Conservation (phyloP, 2,329 filamentous ascomycete species). For the Nannizziopsis barbatae region DNA sequence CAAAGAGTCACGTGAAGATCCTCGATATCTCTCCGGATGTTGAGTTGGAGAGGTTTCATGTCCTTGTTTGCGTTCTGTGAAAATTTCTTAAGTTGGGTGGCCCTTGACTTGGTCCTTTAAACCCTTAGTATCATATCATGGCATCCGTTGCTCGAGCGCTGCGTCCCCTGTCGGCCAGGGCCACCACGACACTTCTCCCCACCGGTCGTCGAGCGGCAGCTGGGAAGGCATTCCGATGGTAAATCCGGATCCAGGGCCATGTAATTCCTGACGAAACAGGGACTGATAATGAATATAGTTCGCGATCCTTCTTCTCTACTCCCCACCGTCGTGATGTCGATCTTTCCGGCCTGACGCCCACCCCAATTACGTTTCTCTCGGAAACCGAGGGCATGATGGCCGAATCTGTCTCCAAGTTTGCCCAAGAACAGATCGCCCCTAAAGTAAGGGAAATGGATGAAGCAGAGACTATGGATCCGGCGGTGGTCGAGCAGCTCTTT, state of each 20-base stretch:
- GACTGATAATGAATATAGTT: conserved; percentile 20
- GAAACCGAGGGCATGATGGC: conserved; percentile 84
- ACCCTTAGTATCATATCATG: conserved; percentile 33
- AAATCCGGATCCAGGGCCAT: conserved; percentile 9
- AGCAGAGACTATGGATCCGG: conserved; percentile 81
- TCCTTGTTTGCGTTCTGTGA: conserved; percentile 2
- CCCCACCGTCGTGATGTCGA: conserved; percentile 46
- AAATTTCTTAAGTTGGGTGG: background rate
- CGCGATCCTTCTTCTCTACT: conserved; percentile 52
- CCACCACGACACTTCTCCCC: conserved; percentile 29
- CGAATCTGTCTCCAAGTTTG: conserved; percentile 83
- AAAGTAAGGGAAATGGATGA: conserved; percentile 97
- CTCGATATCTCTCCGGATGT: background rate
- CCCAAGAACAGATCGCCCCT: conserved; percentile 74
- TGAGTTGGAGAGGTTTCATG: background rate
- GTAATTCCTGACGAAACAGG: too few species aligned
- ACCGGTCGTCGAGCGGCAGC: conserved; percentile 30
- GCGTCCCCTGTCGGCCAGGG: conserved; percentile 36
- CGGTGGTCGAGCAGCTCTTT: conserved; percentile 82
- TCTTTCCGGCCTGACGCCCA: conserved; percentile 69
- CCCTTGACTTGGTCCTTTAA: background rate
- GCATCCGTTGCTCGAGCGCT: conserved; percentile 39
- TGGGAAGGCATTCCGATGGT: conserved; percentile 35
- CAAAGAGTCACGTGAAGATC: conserved; percentile 7
- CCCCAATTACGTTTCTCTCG: conserved; percentile 83